These are phyloP conservation scores for Chrysanthemum makinoi DNA, from an alignment of 129 eudicot genomes.

Conservation along the genomic window DNA sequence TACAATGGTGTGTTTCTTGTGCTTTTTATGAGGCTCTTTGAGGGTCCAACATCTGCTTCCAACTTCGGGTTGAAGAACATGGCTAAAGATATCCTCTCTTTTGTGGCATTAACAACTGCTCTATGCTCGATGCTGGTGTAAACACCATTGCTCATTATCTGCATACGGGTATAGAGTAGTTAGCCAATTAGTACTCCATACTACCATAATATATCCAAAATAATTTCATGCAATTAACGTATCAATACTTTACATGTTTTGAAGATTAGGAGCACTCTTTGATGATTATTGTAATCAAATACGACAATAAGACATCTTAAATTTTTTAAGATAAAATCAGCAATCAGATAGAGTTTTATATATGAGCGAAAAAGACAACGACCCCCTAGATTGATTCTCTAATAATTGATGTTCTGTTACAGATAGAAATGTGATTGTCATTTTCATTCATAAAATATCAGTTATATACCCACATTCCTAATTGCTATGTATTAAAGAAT, in stretches of 20 bases:
- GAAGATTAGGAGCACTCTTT: not conserved
- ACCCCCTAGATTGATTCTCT: constrained; percentile 9
- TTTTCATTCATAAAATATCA: constrained; percentile 8
- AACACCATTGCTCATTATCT: constrained; percentile 42
- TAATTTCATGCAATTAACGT: no score
- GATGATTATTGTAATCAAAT: not conserved
- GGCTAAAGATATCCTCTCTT: constrained; percentile 31
- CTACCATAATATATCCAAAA: no score
- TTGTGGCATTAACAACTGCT: constrained; percentile 28
- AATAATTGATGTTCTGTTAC: constrained; percentile 17
- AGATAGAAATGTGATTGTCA: constrained; percentile 16
- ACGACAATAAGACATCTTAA: not conserved
- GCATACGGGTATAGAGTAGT: constrained; percentile 2
- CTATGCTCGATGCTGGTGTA: constrained; percentile 40
- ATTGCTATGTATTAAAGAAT: not conserved
- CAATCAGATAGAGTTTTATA: not conserved
- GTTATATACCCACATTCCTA: not conserved
- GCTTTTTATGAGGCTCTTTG: constrained; percentile 25
- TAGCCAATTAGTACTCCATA: no score
- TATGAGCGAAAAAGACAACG: constrained; percentile 14
- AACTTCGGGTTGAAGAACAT: constrained; percentile 41
- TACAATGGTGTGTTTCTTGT: constrained; percentile 26
- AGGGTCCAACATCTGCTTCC: constrained; percentile 39
- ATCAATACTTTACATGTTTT: not conserved
- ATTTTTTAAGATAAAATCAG: not conserved